Percentiles rank a stretch among this genome's conserved stretches.
phyloP scores from a whole-genome alignment of 1,284 basidiomycete species.

The Austroboletus novae-zelandiae region DNA sequence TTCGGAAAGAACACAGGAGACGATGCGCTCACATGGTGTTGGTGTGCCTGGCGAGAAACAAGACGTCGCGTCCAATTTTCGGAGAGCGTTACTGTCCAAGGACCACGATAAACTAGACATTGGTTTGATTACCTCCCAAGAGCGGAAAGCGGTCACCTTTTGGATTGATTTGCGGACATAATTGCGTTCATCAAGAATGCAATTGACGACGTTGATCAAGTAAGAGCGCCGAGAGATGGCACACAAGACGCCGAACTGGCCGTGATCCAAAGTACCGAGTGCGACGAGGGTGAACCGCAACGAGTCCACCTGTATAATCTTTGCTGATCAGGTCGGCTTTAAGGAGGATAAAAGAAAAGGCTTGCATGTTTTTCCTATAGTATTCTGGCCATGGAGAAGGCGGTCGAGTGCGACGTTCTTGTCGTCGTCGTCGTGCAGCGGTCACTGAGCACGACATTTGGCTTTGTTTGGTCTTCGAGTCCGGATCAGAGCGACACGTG shows the following conservation, averaged over 20 bases:
- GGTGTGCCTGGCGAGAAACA: slow-evolving; percentile 57
- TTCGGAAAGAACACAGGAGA: slow-evolving; percentile 81
- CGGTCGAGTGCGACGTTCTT: slow-evolving; percentile 65
- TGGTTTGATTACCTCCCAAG: slow-evolving; percentile 55
- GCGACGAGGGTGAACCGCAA: slow-evolving; percentile 63
- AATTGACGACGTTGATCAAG: slow-evolving; percentile 82
- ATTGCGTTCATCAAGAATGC: slow-evolving; percentile 62
- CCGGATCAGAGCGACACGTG: too few species aligned
- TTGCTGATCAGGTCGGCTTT: slow-evolving; percentile 41
- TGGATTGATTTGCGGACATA: slow-evolving; percentile 84
- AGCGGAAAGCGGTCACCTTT: slow-evolving; percentile 66
- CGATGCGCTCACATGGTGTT: slow-evolving; percentile 66
- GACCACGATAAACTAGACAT: not conserved
- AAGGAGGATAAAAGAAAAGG: slow-evolving; percentile 3
- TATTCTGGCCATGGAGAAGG: slow-evolving; percentile 69
- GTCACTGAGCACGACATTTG: slow-evolving; percentile 62
- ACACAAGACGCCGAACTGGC: slow-evolving; percentile 79
- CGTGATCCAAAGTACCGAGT: slow-evolving; percentile 74
- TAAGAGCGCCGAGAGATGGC: slow-evolving; percentile 29
- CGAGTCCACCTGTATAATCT: slow-evolving; percentile 61
- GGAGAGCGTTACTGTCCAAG: slow-evolving; percentile 72
- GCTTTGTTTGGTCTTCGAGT: too few species aligned
- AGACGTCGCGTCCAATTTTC: slow-evolving; percentile 71
- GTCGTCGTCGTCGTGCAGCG: slow-evolving; percentile 62
- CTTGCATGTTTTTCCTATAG: slow-evolving; percentile 69